These are phyloP conservation scores for Fusarium tjaetaba DNA, from an alignment of 2,329 filamentous ascomycete genomes.

Conservation along the genomic window DNA sequence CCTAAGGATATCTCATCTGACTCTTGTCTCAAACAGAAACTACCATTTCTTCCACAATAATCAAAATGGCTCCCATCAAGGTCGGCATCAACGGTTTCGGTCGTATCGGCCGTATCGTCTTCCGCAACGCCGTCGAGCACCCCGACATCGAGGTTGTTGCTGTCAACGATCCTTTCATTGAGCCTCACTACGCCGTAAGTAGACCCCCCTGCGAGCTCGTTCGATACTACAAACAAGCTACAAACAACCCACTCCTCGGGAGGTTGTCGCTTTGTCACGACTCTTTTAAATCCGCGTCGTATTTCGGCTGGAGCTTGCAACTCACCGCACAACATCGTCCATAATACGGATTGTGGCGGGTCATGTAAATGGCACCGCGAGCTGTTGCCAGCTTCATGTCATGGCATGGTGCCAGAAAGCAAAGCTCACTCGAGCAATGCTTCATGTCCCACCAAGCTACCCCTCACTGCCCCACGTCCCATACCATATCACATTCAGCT, in stretches of 20 bases:
- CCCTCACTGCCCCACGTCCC: constrained; percentile 26
- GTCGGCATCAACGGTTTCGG: constrained; percentile 99
- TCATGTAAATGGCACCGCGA: background rate
- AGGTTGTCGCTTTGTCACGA: background rate
- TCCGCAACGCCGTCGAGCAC: constrained; percentile 96
- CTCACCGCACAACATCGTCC: background rate
- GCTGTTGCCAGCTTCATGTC: background rate
- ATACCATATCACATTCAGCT: constrained; percentile 1
- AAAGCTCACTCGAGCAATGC: background rate
- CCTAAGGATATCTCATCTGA: constrained; percentile 20
- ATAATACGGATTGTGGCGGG: background rate
- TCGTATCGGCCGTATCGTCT: constrained; percentile 98
- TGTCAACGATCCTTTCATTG: constrained; percentile 99
- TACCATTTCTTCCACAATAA: constrained; percentile 17
- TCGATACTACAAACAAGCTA: constrained; percentile 12
- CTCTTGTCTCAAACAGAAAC: constrained; percentile 17
- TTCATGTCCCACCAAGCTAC: constrained; percentile 15
- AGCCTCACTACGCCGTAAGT: constrained; percentile 96
- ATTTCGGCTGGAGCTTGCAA: background rate
- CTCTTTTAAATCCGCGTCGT: background rate
- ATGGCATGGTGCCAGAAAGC: background rate
- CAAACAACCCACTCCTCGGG: background rate
- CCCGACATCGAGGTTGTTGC: constrained; percentile 90
- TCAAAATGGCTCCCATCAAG: constrained; percentile 67
- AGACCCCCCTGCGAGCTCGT: constrained; percentile 7